Evolutionary conservation across 1,284 basidiomycete genomes (phyloP).

Genomic region (Grifola frondosa): DNA sequence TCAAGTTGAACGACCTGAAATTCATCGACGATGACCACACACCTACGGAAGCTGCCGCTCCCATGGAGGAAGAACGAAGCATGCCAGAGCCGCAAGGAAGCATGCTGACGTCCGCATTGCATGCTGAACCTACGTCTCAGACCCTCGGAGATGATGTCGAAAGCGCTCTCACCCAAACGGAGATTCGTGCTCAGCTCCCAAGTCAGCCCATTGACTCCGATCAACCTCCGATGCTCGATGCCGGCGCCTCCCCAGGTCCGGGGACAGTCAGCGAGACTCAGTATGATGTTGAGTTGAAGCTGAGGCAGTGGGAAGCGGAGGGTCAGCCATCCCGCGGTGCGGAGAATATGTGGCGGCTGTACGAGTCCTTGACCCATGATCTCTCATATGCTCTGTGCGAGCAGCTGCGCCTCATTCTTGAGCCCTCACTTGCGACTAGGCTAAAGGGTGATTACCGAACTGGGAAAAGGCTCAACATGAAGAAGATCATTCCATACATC

Average conservation of each 20-base stretch:
- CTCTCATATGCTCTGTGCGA: constrained; percentile 92
- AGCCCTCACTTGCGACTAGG: constrained; percentile 92
- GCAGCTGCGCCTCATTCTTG: constrained; percentile 94
- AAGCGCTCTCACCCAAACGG: constrained; percentile 46
- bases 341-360: constrained; percentile 86
- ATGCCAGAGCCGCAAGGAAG: constrained; percentile 25
- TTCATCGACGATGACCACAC: constrained; percentile 64
- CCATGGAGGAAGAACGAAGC: constrained; percentile 12
- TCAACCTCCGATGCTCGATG: constrained; percentile 11
- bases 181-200: constrained; percentile 26
- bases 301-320: constrained; percentile 62
- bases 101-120: constrained; percentile 18
- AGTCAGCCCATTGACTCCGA: constrained; percentile 11
- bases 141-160: constrained; percentile 40
- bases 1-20: constrained; percentile 79
- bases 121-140: constrained; percentile 35
- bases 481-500: constrained; percentile 98
- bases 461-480: constrained; percentile 98
- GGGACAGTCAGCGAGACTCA: constrained; percentile 27
- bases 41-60: constrained; percentile 29
- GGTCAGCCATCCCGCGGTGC: constrained; percentile 60
- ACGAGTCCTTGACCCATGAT: constrained; percentile 88
- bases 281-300: constrained; percentile 52
- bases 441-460: constrained; percentile 97
- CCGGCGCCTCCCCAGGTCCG: constrained; percentile 39